Base-by-base conservation (phyloP, 78 protist species). In the Dictyostelium brefeldianum region DNA sequence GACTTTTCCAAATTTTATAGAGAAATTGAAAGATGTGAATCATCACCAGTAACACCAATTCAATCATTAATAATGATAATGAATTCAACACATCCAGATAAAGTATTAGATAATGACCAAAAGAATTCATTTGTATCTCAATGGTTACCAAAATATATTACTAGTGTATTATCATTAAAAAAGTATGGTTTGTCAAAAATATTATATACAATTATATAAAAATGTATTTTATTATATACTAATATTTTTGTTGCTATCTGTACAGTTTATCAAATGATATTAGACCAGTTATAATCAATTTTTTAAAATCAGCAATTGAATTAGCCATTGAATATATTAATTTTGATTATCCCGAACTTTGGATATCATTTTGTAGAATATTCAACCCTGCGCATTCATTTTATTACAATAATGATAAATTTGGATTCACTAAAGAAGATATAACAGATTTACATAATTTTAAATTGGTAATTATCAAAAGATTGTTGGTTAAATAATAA, bases 311-410 rank as follows among this genome's bases (percentile, higher is more conserved):
- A 53, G 20, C 70, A 5, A 50, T 78, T 1, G 71, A 78, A 31
- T 48, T 54, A 3, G 46, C 83, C 0, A 7, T 78, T 14, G 83
- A 54, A 31, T 53, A 54, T 54, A 50, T 78, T 8, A 53, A 31
- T 31, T 78, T 8, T 27, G 69, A 78, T 53, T 78, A 54, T 27
- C 27, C 54, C 17, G 91, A 84, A 36, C 56, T 84, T 11, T 84
- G 91, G 91, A 22, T 74, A 41, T 27, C 74, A 2, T 73, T 84
- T 57, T 53, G 59, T 36, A 17, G 91, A 43, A 53, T 84, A 3
- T 84, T 84, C 17, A 74, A 84, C 47, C 77, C 75, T 5, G 25
- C 57, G 7, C 91, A 84, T 74, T n/a, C 81, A 57, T 84, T 84
- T 46, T 84, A 84, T 74, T 84, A 84, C 59, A 31, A 78, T 12